Evolutionary conservation across 345 rosid genomes (phyloP).

Genomic region (Gossypium turneri): DNA sequence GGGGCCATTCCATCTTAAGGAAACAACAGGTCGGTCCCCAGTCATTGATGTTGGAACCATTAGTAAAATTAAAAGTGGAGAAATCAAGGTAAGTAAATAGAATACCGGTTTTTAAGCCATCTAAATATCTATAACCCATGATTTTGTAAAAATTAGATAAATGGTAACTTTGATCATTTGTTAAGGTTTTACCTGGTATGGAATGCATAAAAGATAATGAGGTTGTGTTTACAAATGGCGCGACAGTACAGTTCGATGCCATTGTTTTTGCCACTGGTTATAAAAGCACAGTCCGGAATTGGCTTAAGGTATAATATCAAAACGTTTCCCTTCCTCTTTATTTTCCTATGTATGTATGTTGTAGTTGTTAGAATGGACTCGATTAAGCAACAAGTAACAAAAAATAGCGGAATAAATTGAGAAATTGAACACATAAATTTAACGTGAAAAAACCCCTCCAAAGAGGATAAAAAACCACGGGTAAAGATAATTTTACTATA

Average conservation of each 20-base stretch:
- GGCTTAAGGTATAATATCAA: conserved; percentile 3
- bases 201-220: not conserved
- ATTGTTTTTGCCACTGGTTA: conserved; percentile 18
- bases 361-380: no score
- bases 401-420: no score
- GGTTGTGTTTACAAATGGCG: not conserved
- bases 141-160: not conserved
- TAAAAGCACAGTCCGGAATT: conserved; percentile 6
- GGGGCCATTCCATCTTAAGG: conserved; percentile 17
- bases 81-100: conserved; percentile 17
- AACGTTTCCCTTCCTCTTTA: no score
- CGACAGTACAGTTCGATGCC: not conserved
- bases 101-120: not conserved
- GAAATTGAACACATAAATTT: no score
- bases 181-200: not conserved
- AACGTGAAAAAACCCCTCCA: no score
- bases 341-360: no score
- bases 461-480: no score
- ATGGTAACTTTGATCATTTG: not conserved
- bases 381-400: no score
- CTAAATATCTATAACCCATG: not conserved
- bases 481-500: no score
- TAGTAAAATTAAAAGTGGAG: conserved; percentile 1
- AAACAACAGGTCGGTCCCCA: conserved; percentile 9
- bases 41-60: conserved; percentile 22